Base-by-base conservation (phyloP, 148 eudicot species). In the Selenicereus undatus region DNA sequence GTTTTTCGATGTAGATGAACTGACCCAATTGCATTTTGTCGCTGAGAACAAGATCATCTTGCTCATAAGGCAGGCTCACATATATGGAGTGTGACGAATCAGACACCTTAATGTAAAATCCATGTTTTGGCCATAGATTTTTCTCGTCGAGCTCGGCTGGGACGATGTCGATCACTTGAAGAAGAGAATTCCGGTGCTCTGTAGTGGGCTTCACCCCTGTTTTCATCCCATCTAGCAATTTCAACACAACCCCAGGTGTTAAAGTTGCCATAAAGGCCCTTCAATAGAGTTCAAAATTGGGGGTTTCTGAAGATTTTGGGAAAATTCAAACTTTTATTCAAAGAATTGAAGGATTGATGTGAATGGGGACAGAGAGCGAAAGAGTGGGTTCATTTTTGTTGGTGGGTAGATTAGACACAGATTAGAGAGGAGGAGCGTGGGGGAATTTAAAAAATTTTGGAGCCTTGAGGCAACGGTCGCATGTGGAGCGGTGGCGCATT, bases 81-180 rank as follows among this genome's bases (percentile, higher is more conserved):
- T 96, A 96, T 13, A 93, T 89, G 1, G 97, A 96, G 9, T 96
- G 99, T 0, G 98, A 93, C 7, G 98, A 93, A 84, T 96, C 98
- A 0, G 99, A 90, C 0, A 96, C 86, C 54, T 96, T 96, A 0
- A 96, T 90, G 80, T 90, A 96, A 69, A 96, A 96, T 1, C 98
- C 99, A 8, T 86, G 95, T 26, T 90, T 96, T 0, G 99, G 99
- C 87, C 86, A 86, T 3, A 96, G 90, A 68, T 82, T 88, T 60
- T 92, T 92, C 84, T 91, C 98, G 50, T 93, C 97, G 14, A 95
- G 92, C 79, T 95, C 98, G 0, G 94, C 94, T 0, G 99, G 99
- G 45, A 95, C 97, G 4, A 95, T 95, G 71, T 93, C 97, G 14
- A 91, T 93, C 13, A 94, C 93, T 78, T 95, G 99, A 20, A 95